Conservation (phyloP, 768 basidiomycete species). For the Leccinum disarticulatum region DNA sequence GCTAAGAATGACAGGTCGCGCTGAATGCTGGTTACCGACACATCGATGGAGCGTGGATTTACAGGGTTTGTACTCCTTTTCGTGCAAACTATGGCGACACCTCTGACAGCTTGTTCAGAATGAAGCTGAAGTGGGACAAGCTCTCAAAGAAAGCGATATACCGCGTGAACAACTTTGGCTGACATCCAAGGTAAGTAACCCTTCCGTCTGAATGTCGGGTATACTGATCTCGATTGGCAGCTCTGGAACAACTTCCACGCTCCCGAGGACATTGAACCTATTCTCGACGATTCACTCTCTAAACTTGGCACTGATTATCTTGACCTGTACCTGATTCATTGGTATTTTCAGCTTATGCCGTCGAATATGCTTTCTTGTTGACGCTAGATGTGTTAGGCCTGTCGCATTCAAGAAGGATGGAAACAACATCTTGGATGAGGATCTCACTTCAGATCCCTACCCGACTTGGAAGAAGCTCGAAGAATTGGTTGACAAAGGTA, state of each 20-base stretch:
- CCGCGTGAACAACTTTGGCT: slow-evolving; percentile 66
- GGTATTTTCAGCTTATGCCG: slow-evolving; percentile 40
- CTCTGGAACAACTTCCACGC: slow-evolving; percentile 79
- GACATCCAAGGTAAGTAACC: slow-evolving; percentile 50
- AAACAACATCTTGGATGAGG: slow-evolving; percentile 45
- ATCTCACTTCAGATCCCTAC: slow-evolving; percentile 67
- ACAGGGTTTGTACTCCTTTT: slow-evolving; percentile 43
- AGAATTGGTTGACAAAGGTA: slow-evolving; percentile 73
- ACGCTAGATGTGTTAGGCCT: slow-evolving; percentile 43
- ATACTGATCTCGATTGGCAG: slow-evolving; percentile 27
- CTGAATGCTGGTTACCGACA: slow-evolving; percentile 65
- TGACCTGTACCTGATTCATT: slow-evolving; percentile 81
- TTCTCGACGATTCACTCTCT: slow-evolving; percentile 62
- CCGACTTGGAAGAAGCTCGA: slow-evolving; percentile 83
- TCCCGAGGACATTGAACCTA: slow-evolving; percentile 68
- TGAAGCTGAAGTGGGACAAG: slow-evolving; percentile 67
- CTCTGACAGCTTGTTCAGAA: slow-evolving; percentile 42
- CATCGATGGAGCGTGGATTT: slow-evolving; percentile 74
- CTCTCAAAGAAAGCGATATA: slow-evolving; percentile 56
- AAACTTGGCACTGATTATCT: slow-evolving; percentile 68
- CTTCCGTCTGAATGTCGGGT: not conserved
- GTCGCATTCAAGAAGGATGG: slow-evolving; percentile 62
- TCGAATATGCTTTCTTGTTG: not conserved
- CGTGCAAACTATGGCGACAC: not conserved
- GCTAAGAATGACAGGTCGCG: slow-evolving; percentile 42